Evolutionary conservation across 495 filamentous ascomycete genomes (phyloP).

Genomic region (Penicillium silybi): DNA sequence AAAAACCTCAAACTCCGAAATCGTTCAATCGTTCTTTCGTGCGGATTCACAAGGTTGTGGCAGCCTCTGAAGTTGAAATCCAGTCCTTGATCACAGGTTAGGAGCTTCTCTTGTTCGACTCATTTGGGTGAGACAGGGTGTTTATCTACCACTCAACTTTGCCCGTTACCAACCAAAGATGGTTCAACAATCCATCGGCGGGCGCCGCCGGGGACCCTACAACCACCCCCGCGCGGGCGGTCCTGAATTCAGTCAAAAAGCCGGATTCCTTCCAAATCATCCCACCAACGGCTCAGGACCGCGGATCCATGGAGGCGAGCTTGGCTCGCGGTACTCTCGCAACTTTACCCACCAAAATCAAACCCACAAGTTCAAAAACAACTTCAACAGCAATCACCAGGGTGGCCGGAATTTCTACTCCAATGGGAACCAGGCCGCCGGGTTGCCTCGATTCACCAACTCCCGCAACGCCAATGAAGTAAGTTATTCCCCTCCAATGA

Average conservation of each 20-base stretch:
- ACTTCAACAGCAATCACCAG: neutral
- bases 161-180: conserved; percentile 1
- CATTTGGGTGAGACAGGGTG: neutral
- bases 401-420: neutral
- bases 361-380: neutral
- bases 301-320: neutral
- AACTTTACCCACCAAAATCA: neutral
- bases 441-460: no score
- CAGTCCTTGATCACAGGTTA: conserved; percentile 5
- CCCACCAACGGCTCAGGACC: conserved; percentile 10
- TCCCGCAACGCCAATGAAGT: neutral
- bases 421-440: no score
- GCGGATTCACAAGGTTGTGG: conserved; percentile 7
- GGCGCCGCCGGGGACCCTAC: neutral
- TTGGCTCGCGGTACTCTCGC: neutral
- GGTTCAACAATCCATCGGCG: neutral
- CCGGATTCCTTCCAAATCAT: conserved; percentile 8
- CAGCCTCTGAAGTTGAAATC: conserved; percentile 17
- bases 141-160: neutral
- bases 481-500: neutral
- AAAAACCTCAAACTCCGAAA: conserved; percentile 6
- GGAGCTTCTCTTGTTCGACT: conserved; percentile 4
- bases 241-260: conserved; percentile 6
- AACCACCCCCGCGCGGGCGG: neutral
- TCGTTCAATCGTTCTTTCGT: neutral